Evolutionary conservation across 306 rosid genomes (phyloP), one percentile per base, ranked within the genome.

Genomic region (Cucumis melo): DNA sequence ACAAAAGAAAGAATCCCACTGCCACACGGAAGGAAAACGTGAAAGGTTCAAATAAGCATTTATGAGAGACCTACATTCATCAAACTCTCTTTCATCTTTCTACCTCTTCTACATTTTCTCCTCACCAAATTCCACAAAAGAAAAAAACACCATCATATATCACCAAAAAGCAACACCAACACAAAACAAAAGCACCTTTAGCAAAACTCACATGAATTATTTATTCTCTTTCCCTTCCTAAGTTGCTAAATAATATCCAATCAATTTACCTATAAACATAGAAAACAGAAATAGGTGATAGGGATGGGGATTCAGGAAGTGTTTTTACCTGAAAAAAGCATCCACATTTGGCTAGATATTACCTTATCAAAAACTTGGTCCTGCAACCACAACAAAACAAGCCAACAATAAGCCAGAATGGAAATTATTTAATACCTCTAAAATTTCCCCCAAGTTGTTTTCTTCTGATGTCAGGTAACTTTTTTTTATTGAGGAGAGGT

Each of bases 11-110:
- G 42, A 72, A 72, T 72, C 61, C 42, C 56, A 72, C 76, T 72
- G 61, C 44, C 76, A 72, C 76, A 72, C 61, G 76, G 24, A 72
- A 72, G 23, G 46, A 48, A 72, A 72, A 50, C 76, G 76, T 72
- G 76, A 29, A 51, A 54, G 76, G 6, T 72, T 72, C 5, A 72
- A 51, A 29, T 50, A 48, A 27, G 61, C 44, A 72, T 72, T 71
- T 72, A 72, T 46, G 24, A 50, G 58, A 71, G 34, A 32, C 36
- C n/a, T 48, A 71, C 75, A 23, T 70, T 70, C 21, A 27, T 15
- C 41, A 14, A 71, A 6, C n/a, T 6, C 57, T 24, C 21, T 48
- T 71, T 61, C 71, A 4, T 2, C n/a, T 68, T 41, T 68, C 54
- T 42, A 70, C 57, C 57, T 5, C 27, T 12, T 21, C 1, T n/a